A percentile compares a stretch with the other conserved stretches of the same genome.
phyloP scores from a whole-genome alignment of 2,329 filamentous ascomycete species.

The Cercospora beticola region DNA sequence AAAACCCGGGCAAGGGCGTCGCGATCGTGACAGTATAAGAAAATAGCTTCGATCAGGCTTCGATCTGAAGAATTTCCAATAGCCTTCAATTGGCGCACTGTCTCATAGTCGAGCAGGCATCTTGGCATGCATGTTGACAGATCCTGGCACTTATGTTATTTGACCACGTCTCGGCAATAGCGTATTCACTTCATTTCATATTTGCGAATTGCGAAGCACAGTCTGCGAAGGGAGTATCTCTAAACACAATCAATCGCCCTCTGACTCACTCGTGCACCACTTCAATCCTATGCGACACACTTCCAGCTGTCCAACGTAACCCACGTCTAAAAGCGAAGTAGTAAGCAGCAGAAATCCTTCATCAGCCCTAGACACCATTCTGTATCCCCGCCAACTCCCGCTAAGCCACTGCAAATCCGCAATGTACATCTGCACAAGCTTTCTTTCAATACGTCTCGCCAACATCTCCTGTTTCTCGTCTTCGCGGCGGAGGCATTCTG shows the following conservation, averaged over 20 bases:
- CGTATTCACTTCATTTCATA: not conserved
- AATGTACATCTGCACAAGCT: constrained; percentile 1
- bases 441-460: constrained; percentile 38
- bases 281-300: not conserved
- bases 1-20: not conserved
- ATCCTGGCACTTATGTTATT: not conserved
- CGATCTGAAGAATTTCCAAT: not conserved
- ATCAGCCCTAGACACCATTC: not conserved
- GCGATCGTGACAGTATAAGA: constrained; percentile 4
- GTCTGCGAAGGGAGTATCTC: constrained; percentile 19
- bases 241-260: not conserved
- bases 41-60: not conserved
- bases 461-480: constrained; percentile 40
- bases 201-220: not conserved
- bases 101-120: not conserved
- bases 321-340: not conserved
- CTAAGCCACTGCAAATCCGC: constrained; percentile 1
- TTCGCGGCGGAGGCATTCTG: constrained; percentile 50
- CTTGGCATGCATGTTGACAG: not conserved
- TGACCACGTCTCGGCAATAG: no score
- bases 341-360: not conserved
- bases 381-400: constrained; percentile 5
- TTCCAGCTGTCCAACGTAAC: not conserved
- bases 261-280: not conserved
- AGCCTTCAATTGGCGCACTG: not conserved